Base-by-base conservation (phyloP, 2,329 filamentous ascomycete species). In the Ceratocystis huliohia region DNA sequence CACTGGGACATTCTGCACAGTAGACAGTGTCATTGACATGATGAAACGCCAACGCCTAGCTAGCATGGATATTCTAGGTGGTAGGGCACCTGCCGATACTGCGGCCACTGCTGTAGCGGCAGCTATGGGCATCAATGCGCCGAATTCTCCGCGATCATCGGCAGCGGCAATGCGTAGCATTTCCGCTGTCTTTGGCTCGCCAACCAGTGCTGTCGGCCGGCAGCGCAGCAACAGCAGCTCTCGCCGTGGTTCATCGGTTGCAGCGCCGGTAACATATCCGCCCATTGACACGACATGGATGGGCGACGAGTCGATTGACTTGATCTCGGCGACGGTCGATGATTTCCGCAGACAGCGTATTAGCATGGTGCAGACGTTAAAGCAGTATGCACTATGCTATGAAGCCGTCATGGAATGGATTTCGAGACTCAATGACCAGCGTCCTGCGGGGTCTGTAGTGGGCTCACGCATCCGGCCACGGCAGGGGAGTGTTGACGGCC, bases 21-120 rank as follows among this genome's bases (percentile, higher is more conserved):
- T 97, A 17, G 94, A 97, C 74, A 93, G 88, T 48, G 94, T 97
- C 7, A 87, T 97, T 66, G 92, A 96, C 75, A 96, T 96, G 89
- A 78, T 99, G 68, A 96, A 96, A 78, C 85, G 89, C n/a, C 91
- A 96, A 75, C 82, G 79, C 41, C 74, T 78, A 64, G 74, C 74
- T 7, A 75, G 75, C 46, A 69, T 61, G 61, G 66, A 65, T 45
- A 69, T 65, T 56, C 62, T 68, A 37, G 63, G 6, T 50, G 70
- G 70, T 46, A 28, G 45, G 41, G 48, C 59, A 17, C 61, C 66
- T 4, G 61, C 84, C 66, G 74, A 80, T 3, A 68, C 71, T 0
- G 83, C 83, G 80, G 73, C 70, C 1, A 73, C 73, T 22, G 22
- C 53, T 10, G 48, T 67, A 28, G 61, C 61, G 3, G 61, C 46